Base-by-base conservation (phyloP, 192 early-diverging fungal species). In the Podila clonocystis region DNA sequence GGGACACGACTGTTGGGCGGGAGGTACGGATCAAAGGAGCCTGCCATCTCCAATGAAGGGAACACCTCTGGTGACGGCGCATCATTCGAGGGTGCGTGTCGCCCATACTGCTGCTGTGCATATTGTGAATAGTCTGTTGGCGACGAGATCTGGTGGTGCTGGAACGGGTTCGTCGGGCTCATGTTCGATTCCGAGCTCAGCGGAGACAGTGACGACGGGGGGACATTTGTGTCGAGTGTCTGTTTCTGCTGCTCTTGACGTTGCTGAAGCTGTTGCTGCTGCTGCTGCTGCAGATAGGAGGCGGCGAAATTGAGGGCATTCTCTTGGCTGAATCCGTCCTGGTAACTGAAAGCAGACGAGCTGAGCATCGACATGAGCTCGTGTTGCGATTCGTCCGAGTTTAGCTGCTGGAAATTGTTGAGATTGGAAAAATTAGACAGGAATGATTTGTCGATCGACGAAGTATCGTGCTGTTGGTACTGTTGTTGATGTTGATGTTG, bases 281-380 rank as follows among this genome's bases (percentile, higher is more conserved):
- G 62, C 29, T 79, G 75, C 36, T 72, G 75, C 28, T 68, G 70
- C 29, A 80, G 19, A 31, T 72, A 80, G n/a, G 70, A 29, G 20
- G 61, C 9, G 8, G 76, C 76, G 68, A 80, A 80, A 30, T 64
- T 68, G 26, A 80, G 28, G 2, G 70, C 61, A 31, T 68, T 72
- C 31, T 80, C 76, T 60, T 80, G 62, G 63, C 66, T 80, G 20
- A 80, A 68, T 0, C 76, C 76, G 48, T 80, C 76, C 36, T 80
- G 70, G 12, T 80, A 80, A 20, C 65, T 72, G 17, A 68, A 20
- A 13, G 61, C 64, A 9, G 76, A 80, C 1, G 76, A 72, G 34
- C 58, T 62, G 50, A 80, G 70, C 70, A 80, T 80, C 31, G 66
- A 68, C 76, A 80, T 80, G 13, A 80, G 66, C 52, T 80, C 76